Percentiles rank a stretch among this genome's conserved stretches.
These are phyloP conservation scores for Schizothecium vesticola DNA, from an alignment of 495 filamentous ascomycete species.

Conservation along the genomic window DNA sequence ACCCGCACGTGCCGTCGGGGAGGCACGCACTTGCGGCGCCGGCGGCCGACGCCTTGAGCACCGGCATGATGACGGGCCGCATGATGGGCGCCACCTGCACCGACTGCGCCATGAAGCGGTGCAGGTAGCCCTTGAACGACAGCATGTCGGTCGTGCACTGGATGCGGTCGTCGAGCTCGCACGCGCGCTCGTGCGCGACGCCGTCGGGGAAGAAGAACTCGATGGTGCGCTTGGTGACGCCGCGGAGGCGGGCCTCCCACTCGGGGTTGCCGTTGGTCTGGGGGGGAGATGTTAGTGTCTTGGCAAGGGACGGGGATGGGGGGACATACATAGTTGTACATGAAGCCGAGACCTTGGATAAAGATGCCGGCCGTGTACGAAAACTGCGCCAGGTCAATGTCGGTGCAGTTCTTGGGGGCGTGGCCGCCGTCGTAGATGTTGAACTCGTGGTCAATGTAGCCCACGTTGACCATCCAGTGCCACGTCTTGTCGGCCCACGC, in stretches of 20 bases:
- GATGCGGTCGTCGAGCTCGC: conserved; percentile 47
- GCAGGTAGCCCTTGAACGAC: conserved; percentile 72
- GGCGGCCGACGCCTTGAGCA: conserved; percentile 57
- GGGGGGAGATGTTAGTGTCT: conserved; percentile 9
- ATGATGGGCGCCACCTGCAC: conserved; percentile 65
- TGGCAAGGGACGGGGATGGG: background rate
- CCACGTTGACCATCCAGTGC: conserved; percentile 54
- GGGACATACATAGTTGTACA: conserved; percentile 58
- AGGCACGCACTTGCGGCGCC: conserved; percentile 63
- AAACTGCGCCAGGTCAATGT: conserved; percentile 54
- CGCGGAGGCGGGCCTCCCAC: conserved; percentile 53
- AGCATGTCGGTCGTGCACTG: conserved; percentile 62
- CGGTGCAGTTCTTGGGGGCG: conserved; percentile 46
- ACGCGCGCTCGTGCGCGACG: conserved; percentile 52
- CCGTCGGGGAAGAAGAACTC: conserved; percentile 53
- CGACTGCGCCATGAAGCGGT: conserved; percentile 64
- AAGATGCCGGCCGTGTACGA: conserved; percentile 61
- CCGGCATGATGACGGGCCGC: conserved; percentile 52
- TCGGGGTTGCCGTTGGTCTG: conserved; percentile 36
- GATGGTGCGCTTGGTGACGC: conserved; percentile 50
- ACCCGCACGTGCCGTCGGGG: conserved; percentile 58
- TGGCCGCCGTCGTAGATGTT: conserved; percentile 62
- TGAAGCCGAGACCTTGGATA: conserved; percentile 59
- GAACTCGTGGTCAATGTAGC: conserved; percentile 54
- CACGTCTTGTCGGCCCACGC: conserved; percentile 60